phyloP scores from a whole-genome alignment of 1,139 yeast genomes.

The Kodamaea plutei region DNA sequence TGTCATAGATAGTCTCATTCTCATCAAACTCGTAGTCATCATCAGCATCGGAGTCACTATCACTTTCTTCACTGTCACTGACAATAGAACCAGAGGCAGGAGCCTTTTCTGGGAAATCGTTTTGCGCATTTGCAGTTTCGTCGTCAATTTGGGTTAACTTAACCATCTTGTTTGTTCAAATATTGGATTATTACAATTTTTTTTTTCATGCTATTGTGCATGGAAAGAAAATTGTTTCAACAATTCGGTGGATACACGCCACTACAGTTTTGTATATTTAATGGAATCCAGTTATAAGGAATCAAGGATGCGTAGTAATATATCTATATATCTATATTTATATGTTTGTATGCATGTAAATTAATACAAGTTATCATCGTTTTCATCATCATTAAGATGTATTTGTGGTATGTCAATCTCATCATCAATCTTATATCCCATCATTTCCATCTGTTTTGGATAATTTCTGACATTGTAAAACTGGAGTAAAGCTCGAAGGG shows the following conservation, averaged over 20 bases:
- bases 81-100: constrained; percentile 12
- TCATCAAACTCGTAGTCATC: constrained; percentile 40
- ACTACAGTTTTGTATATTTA: background rate
- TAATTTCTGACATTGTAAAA: constrained; percentile 69
- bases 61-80: constrained; percentile 31
- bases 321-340: too few relatives aligned
- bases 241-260: constrained; percentile 6
- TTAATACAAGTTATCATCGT: constrained; percentile 10
- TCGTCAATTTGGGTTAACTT: constrained; percentile 70
- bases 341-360: too few relatives aligned
- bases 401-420: constrained; percentile 21
- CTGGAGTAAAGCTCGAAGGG: constrained; percentile 74
- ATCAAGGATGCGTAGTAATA: too few relatives aligned
- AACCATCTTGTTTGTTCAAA: constrained; percentile 51
- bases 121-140: constrained; percentile 40
- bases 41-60: constrained; percentile 54
- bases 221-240: constrained; percentile 6
- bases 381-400: constrained; percentile 15
- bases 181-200: background rate
- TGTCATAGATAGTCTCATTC: constrained; percentile 79
- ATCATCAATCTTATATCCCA: constrained; percentile 48
- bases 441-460: constrained; percentile 43
- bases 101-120: constrained; percentile 12
- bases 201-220: constrained; percentile 3
- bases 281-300: too few relatives aligned